Conservation (phyloP, 176 grass and related monocot genomes). For the Aegilops tauschii region DNA sequence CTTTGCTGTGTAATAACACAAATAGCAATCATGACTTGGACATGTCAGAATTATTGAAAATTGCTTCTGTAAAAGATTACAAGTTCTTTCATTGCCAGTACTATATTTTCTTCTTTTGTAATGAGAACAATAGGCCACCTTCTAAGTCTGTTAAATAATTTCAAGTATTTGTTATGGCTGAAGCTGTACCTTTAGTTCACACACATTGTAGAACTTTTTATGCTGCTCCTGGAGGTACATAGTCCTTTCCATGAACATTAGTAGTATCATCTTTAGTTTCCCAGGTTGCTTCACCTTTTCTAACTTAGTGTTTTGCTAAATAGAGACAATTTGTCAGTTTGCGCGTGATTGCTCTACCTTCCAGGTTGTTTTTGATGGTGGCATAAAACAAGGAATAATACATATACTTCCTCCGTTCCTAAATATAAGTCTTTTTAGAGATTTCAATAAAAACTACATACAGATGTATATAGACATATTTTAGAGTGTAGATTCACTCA, state of each 20-base stretch:
- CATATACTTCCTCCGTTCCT: too few relatives aligned
- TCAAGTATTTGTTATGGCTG: background rate
- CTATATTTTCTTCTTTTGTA: background rate
- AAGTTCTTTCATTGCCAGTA: background rate
- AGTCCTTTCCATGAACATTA: background rate
- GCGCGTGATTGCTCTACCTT: background rate
- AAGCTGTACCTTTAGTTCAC: background rate
- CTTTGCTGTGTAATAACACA: background rate
- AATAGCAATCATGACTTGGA: background rate
- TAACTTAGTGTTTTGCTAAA: background rate
- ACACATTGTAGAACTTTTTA: background rate
- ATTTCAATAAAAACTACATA: too few relatives aligned
- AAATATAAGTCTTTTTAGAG: too few relatives aligned
- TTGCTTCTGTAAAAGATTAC: background rate
- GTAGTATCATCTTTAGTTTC: background rate
- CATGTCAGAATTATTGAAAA: background rate
- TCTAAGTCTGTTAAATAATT: background rate
- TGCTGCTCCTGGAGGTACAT: background rate
- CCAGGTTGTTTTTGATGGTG: background rate
- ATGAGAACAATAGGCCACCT: background rate
- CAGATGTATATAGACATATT: too few relatives aligned
- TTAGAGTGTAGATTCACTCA: too few relatives aligned
- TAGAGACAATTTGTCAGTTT: background rate
- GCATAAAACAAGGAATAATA: background rate
- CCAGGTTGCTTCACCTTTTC: background rate